These are phyloP conservation scores for Trametopsis cervina DNA, from an alignment of 768 basidiomycete species.

Conservation along the genomic window DNA sequence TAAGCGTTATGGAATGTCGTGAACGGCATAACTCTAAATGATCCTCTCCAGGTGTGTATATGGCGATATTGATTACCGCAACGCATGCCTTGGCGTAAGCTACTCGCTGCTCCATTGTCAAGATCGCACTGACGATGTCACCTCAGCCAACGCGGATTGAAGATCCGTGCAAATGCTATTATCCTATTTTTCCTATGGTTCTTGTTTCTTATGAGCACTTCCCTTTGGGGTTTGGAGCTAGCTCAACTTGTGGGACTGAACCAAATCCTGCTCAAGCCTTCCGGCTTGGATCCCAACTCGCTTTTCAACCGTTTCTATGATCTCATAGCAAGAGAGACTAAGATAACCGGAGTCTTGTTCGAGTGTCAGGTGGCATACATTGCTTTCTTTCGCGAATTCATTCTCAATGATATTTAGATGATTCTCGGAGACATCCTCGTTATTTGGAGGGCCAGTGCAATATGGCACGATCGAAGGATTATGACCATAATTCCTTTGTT, in stretches of 20 bases:
- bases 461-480: conserved; percentile 7
- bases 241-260: conserved; percentile 9
- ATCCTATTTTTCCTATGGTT: conserved; percentile 4
- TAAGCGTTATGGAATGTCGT: neutral
- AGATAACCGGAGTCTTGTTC: conserved; percentile 7
- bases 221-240: conserved; percentile 10
- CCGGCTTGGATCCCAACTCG: neutral
- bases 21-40: too few species aligned
- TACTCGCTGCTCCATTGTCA: too few species aligned
- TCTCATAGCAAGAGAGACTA: conserved; percentile 9
- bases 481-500: conserved; percentile 6
- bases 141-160: conserved; percentile 6
- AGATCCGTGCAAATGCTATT: neutral
- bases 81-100: conserved; percentile 2
- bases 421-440: conserved; percentile 10
- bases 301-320: conserved; percentile 10
- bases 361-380: conserved; percentile 3
- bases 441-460: conserved; percentile 9
- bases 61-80: conserved; percentile 3
- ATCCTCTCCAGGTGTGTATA: conserved; percentile 7
- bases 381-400: neutral
- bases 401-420: conserved; percentile 1
- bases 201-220: conserved; percentile 4
- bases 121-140: too few species aligned
- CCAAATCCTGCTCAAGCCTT: conserved; percentile 4